Evolutionary conservation across 371 early-diverging fungal genomes (phyloP), one percentile per base, ranked within the genome.

Genomic region (Apophysomyces ossiformis): DNA sequence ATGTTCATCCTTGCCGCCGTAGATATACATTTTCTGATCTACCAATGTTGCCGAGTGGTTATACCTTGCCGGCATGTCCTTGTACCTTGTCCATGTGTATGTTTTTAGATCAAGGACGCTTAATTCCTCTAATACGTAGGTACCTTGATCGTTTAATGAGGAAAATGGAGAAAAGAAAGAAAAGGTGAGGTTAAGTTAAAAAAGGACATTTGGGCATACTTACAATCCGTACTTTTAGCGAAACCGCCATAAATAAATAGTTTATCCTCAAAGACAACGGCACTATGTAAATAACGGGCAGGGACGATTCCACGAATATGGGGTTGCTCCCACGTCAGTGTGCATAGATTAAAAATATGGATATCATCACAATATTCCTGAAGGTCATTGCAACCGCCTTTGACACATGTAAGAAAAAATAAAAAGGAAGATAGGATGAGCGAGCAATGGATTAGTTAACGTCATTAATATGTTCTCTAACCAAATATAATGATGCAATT

Each of bases 191-290:
- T 26, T 26, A 26, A 26, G 32, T 2, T 2, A 26, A 26, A 0
- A 26, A 26, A 26, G 32, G 32, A 26, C 32, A 26, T 26, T 26
- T 26, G 32, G 32, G 32, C 32, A 2, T 37, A 36, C 35, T 70
- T 82, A 81, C 87, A 82, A 45, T 87, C 85, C 61, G 86, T 70
- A 58, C 78, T 81, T 64, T 82, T 82, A 41, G 85, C 83, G 60
- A 88, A 81, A 43, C 89, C 89, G 37, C 89, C 89, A 61, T 86
- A 89, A 56, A 89, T 72, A 69, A 84, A 88, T 65, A 89, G 74
- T 69, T 81, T 86, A 67, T 86, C 78, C 60, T 85, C 71, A 73
- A 83, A 83, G 46, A 88, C 87, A 8, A 82, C 78, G 26, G 89
- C 85, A 37, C 85, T 82, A 63, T 89, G 89, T 47, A 85, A 72